A percentile compares a stretch with the other conserved stretches of the same genome.
These are phyloP conservation scores for Trapa incisa DNA, from an alignment of 345 rosid species.

Conservation along the genomic window DNA sequence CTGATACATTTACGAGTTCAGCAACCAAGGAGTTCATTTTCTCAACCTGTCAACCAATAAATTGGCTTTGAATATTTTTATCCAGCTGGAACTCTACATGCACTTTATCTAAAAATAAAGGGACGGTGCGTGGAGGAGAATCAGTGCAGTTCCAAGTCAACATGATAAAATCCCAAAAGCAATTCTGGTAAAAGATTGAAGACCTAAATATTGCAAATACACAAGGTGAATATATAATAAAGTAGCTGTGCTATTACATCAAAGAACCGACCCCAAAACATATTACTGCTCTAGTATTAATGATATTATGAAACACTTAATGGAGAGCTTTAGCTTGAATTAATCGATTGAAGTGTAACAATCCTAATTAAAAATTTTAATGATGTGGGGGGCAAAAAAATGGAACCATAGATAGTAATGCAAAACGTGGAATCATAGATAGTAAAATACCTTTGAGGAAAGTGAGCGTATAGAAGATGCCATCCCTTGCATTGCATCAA, in stretches of 20 bases:
- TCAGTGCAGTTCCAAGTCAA: no score
- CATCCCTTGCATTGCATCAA: slow-evolving; percentile 81
- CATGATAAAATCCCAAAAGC: no score
- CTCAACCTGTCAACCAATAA: slow-evolving; percentile 46
- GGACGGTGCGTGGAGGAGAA: no score
- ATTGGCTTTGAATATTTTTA: neutral
- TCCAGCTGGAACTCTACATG: neutral
- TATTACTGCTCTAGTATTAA: neutral
- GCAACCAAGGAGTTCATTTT: slow-evolving; percentile 47
- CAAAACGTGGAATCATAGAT: no score
- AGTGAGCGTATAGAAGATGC: slow-evolving; percentile 60
- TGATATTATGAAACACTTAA: neutral
- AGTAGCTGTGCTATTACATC: neutral
- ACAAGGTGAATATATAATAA: no score
- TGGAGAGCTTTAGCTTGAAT: neutral
- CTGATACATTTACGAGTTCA: slow-evolving; percentile 53
- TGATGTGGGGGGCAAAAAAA: no score
- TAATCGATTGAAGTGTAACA: neutral
- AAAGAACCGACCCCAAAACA: neutral
- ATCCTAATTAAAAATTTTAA: neutral
- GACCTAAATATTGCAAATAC: neutral
- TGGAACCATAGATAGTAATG: neutral
- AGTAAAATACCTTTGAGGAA: slow-evolving; percentile 41
- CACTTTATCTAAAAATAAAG: neutral
- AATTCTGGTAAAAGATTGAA: neutral